Percentiles rank a stretch among this genome's conserved stretches.
phyloP scores from a whole-genome alignment of 1,139 yeast genomes.

The Petasospora fabianii region DNA sequence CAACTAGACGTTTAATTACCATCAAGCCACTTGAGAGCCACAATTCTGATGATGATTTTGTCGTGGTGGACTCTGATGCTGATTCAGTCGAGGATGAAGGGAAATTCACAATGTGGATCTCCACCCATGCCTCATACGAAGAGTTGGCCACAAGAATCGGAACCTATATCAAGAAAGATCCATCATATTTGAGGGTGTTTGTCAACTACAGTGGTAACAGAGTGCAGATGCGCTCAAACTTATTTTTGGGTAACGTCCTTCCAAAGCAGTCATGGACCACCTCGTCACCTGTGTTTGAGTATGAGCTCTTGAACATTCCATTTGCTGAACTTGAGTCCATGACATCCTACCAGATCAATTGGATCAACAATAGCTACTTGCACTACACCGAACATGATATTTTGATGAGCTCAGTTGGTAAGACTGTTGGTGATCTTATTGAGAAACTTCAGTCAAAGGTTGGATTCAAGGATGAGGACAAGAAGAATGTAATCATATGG shows the following conservation, averaged over 20 bases:
- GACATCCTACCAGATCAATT: slow-evolving; percentile 57
- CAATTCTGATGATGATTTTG: slow-evolving; percentile 50
- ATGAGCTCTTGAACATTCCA: slow-evolving; percentile 73
- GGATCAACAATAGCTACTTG: slow-evolving; percentile 59
- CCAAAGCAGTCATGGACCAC: slow-evolving; percentile 48
- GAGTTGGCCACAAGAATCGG: slow-evolving; percentile 63
- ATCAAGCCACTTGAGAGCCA: slow-evolving; percentile 47
- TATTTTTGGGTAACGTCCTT: slow-evolving; percentile 37
- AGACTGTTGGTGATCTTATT: slow-evolving; percentile 55
- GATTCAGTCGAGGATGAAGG: slow-evolving; percentile 17
- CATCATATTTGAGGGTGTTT: slow-evolving; percentile 62
- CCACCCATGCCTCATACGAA: slow-evolving; percentile 54
- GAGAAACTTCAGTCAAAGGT: slow-evolving; percentile 54
- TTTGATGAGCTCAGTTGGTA: slow-evolving; percentile 59
- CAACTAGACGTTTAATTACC: slow-evolving; percentile 60
- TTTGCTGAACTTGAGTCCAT: slow-evolving; percentile 75
- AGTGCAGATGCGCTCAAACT: slow-evolving; percentile 34
- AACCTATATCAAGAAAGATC: slow-evolving; percentile 47
- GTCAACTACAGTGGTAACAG: slow-evolving; percentile 56
- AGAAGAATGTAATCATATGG: slow-evolving; percentile 47
- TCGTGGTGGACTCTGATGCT: slow-evolving; percentile 32
- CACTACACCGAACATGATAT: slow-evolving; percentile 69
- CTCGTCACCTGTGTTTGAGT: slow-evolving; percentile 51
- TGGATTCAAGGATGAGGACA: slow-evolving; percentile 46
- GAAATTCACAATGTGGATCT: slow-evolving; percentile 63